phyloP scores from a whole-genome alignment of 495 filamentous ascomycete species.

The Podospora pseudocomata region DNA sequence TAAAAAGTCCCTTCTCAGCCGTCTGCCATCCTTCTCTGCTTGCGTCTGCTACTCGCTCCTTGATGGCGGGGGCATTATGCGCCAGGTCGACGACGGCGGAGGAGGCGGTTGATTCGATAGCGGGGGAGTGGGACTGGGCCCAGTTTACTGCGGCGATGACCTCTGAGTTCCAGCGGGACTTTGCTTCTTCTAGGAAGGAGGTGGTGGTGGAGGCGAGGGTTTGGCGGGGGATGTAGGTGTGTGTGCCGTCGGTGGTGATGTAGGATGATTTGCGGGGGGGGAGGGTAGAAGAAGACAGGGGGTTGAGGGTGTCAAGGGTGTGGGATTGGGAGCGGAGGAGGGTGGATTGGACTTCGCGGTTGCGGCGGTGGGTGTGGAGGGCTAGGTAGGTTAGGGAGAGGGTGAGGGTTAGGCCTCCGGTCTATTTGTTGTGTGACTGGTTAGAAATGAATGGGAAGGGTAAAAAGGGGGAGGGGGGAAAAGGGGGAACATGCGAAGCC shows the following conservation, averaged over 20 bases:
- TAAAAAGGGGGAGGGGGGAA: background rate
- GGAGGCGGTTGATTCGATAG: conserved; percentile 54
- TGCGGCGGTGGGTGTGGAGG: conserved; percentile 66
- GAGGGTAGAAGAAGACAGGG: conserved; percentile 37
- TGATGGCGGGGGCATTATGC: conserved; percentile 7
- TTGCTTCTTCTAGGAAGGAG: conserved; percentile 60
- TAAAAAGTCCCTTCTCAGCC: conserved; percentile 2
- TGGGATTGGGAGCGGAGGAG: conserved; percentile 67
- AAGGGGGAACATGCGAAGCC: conserved; percentile 65
- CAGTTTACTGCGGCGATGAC: conserved; percentile 63
- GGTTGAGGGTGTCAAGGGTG: conserved; percentile 55
- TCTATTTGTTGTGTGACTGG: conserved; percentile 36
- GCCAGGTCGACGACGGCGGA: conserved; percentile 33
- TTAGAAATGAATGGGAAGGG: background rate
- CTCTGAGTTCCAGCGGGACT: conserved; percentile 79
- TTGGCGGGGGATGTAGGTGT: conserved; percentile 22
- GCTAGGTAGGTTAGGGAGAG: conserved; percentile 77
- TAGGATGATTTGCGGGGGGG: conserved; percentile 27
- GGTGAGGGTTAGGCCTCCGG: conserved; percentile 83
- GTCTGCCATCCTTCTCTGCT: conserved; percentile 18
- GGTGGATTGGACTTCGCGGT: conserved; percentile 64
- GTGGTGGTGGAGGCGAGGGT: conserved; percentile 36
- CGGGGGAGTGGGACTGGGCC: conserved; percentile 59
- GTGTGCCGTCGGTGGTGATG: conserved; percentile 8
- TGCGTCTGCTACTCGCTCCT: conserved; percentile 23